phyloP scores from a whole-genome alignment of 495 filamentous ascomycete genomes.

The Elasticomyces elasticus region DNA sequence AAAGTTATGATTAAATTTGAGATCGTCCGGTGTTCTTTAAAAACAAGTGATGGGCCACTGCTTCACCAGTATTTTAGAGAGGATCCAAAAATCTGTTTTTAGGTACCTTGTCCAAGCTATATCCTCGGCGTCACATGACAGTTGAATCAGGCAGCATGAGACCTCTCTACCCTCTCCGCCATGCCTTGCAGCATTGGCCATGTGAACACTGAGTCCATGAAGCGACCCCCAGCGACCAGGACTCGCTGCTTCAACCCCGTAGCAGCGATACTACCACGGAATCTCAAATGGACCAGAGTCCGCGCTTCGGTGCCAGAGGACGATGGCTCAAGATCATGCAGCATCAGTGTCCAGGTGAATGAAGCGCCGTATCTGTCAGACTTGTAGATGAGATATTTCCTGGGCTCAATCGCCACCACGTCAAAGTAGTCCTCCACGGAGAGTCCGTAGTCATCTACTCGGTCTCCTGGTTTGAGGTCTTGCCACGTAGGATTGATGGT shows the following conservation, averaged over 20 bases:
- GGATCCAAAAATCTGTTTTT: no score
- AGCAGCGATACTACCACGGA: slow-evolving; percentile 6
- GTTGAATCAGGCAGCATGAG: no score
- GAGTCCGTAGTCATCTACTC: slow-evolving; percentile 9
- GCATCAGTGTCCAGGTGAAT: slow-evolving; percentile 7
- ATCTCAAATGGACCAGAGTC: slow-evolving; percentile 5
- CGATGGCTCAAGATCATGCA: neutral
- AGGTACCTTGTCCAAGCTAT: no score
- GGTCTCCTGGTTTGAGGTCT: neutral
- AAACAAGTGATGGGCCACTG: no score
- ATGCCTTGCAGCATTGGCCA: slow-evolving; percentile 3
- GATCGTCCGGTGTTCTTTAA: no score
- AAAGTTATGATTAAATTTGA: no score
- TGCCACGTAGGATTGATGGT: slow-evolving; percentile 1
- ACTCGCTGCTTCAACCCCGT: neutral
- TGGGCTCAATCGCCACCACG: neutral
- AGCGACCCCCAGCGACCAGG: neutral
- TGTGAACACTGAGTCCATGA: slow-evolving; percentile 4
- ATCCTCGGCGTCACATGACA: no score
- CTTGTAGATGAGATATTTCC: neutral
- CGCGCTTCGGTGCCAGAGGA: neutral
- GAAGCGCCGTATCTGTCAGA: slow-evolving; percentile 12
- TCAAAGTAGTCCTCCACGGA: slow-evolving; percentile 9
- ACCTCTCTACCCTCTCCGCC: slow-evolving; percentile 3
- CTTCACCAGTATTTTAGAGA: no score